Percentiles rank a stretch among this genome's conserved stretches.
Conservation (phyloP, 805 yeast genomes). For the Blastobotrys muscicola region DNA sequence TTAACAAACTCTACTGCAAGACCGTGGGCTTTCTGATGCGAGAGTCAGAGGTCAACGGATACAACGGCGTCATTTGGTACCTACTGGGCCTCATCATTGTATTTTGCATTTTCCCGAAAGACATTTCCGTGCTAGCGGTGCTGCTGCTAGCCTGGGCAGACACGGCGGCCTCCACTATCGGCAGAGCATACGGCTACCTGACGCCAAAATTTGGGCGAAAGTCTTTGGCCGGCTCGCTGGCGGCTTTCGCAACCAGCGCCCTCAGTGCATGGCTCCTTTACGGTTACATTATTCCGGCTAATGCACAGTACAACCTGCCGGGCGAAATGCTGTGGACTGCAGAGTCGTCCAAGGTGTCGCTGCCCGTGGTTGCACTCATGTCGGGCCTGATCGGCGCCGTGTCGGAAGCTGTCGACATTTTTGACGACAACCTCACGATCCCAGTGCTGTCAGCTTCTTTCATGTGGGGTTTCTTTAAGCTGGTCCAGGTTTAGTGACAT, state of each 20-base stretch:
- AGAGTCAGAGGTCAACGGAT: constrained; percentile 55
- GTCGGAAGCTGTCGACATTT: constrained; percentile 73
- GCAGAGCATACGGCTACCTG: constrained; percentile 73
- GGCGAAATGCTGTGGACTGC: constrained; percentile 60
- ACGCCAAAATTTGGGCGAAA: constrained; percentile 73
- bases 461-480: constrained; percentile 40
- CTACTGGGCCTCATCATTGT: constrained; percentile 68
- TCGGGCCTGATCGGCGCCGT: constrained; percentile 79
- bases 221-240: constrained; percentile 82
- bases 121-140: constrained; percentile 66
- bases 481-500: constrained; percentile 2
- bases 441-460: constrained; percentile 76
- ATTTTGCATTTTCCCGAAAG: constrained; percentile 64
- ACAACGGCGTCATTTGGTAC: constrained; percentile 86
- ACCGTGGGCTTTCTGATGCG: constrained; percentile 77
- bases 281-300: constrained; percentile 60
- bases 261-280: constrained; percentile 59
- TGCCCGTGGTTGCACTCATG: constrained; percentile 45
- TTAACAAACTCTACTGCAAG: constrained; percentile 60
- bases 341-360: constrained; percentile 45
- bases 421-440: constrained; percentile 92
- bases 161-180: constrained; percentile 92
- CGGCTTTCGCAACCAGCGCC: constrained; percentile 72
- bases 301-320: constrained; percentile 38
- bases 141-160: constrained; percentile 92